A percentile compares a stretch with the other conserved stretches of the same genome.
Conservation (phyloP, 2,329 filamentous ascomycete genomes). For the Colletotrichum sp. region DNA sequence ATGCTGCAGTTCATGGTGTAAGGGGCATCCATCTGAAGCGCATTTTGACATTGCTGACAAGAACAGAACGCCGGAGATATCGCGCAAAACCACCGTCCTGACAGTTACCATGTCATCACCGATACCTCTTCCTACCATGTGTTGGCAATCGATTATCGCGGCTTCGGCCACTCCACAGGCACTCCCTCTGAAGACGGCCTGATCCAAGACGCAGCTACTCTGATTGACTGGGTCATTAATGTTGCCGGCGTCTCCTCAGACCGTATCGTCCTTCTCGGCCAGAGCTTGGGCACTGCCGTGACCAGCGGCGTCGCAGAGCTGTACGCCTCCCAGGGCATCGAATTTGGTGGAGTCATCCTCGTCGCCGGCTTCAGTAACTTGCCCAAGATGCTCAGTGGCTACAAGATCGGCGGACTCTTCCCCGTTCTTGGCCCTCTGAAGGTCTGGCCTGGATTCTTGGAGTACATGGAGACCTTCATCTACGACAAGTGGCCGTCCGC, state of each 20-base stretch:
- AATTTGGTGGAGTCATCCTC: slow-evolving; percentile 82
- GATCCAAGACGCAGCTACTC: slow-evolving; percentile 76
- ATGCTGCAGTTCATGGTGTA: slow-evolving; percentile 64
- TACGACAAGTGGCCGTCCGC: slow-evolving; percentile 84
- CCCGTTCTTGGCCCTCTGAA: slow-evolving; percentile 80
- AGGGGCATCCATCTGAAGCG: slow-evolving; percentile 30
- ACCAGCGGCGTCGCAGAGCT: slow-evolving; percentile 75
- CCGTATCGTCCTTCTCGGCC: slow-evolving; percentile 81
- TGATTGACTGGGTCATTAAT: slow-evolving; percentile 75
- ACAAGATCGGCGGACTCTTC: slow-evolving; percentile 78
- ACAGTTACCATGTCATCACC: slow-evolving; percentile 78
- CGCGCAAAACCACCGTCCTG: slow-evolving; percentile 76
- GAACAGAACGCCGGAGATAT: slow-evolving; percentile 82
- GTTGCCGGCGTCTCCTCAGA: slow-evolving; percentile 68
- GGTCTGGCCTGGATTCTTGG: slow-evolving; percentile 67
- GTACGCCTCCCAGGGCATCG: slow-evolving; percentile 63
- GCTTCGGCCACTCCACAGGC: slow-evolving; percentile 84
- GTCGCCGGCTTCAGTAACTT: slow-evolving; percentile 81
- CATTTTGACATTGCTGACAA: slow-evolving; percentile 20
- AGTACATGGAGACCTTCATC: slow-evolving; percentile 65
- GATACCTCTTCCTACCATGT: slow-evolving; percentile 79
- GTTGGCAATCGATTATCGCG: slow-evolving; percentile 89
- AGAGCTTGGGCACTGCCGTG: slow-evolving; percentile 89
- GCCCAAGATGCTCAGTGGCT: slow-evolving; percentile 74
- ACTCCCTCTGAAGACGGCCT: slow-evolving; percentile 80